Evolutionary conservation across 2,329 filamentous ascomycete genomes (phyloP).

Genomic region (Aspergillus niger): DNA sequence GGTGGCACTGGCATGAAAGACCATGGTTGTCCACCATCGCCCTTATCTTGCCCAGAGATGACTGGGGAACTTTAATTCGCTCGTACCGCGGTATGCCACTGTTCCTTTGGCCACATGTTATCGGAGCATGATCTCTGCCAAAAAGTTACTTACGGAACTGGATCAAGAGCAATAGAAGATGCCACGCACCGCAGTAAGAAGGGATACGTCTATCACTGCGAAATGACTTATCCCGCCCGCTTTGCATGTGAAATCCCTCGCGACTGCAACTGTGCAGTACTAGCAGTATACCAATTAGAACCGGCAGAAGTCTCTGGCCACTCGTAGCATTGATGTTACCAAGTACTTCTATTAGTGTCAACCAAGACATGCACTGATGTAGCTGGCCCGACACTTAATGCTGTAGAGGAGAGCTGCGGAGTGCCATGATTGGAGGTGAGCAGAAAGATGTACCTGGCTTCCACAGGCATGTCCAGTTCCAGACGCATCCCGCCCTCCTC

Average conservation of each 20-base stretch:
- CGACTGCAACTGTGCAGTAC: background rate
- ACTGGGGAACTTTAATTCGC: background rate
- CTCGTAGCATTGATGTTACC: background rate
- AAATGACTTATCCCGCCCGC: background rate
- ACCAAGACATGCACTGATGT: too few species aligned
- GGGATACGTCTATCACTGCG: background rate
- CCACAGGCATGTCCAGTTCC: background rate
- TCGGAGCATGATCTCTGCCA: background rate
- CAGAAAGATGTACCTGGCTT: background rate
- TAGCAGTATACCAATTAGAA: background rate
- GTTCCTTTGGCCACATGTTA: background rate
- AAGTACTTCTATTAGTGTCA: background rate
- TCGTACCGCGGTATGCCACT: background rate
- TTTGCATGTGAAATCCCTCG: background rate
- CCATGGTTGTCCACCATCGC: slow-evolving; percentile 3
- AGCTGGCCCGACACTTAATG: too few species aligned
- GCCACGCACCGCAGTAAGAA: too few species aligned
- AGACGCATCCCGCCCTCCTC: background rate
- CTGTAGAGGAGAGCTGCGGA: too few species aligned
- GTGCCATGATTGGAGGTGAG: background rate
- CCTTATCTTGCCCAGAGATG: slow-evolving; percentile 1
- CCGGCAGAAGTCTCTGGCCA: background rate
- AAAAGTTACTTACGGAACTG: too few species aligned
- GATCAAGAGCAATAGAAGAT: too few species aligned
- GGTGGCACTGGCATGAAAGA: background rate